Percentiles rank a stretch among this genome's conserved stretches.
These are phyloP conservation scores for Musa itinerans DNA, from an alignment of 176 grass and related monocot genomes.

Conservation along the genomic window DNA sequence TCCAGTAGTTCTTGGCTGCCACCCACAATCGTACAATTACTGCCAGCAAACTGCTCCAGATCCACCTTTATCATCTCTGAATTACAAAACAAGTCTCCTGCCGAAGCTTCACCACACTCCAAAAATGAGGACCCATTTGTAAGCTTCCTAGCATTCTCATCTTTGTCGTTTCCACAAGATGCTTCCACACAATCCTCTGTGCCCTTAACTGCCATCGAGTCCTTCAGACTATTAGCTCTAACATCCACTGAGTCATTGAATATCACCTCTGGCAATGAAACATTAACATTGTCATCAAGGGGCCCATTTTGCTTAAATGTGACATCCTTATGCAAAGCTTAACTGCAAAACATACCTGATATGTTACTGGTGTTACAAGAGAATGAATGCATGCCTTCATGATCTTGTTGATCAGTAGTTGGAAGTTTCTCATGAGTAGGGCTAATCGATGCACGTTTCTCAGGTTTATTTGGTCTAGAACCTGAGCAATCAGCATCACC, in stretches of 20 bases:
- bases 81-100: conserved; percentile 23
- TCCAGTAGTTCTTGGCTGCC: conserved; percentile 16
- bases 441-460: conserved; percentile 11
- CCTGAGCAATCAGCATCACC: neutral
- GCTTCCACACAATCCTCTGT: neutral
- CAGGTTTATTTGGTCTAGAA: neutral
- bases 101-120: conserved; percentile 12
- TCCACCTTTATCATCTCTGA: conserved; percentile 34
- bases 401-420: neutral
- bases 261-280: neutral
- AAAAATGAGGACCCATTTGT: conserved; percentile 21
- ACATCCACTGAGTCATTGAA: neutral
- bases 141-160: neutral
- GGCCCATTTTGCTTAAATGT: neutral
- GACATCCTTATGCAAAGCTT: conserved; percentile 1
- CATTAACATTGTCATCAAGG: neutral
- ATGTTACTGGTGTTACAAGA: neutral
- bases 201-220: neutral
- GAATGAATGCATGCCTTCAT: neutral
- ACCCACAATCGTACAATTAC: conserved; percentile 29
- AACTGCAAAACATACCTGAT: neutral
- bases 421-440: conserved; percentile 24
- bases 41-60: conserved; percentile 31
- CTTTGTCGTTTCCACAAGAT: neutral
- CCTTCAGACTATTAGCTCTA: neutral